A percentile compares a stretch with the other conserved stretches of the same genome.
phyloP scores from a whole-genome alignment of 768 basidiomycete species.

The Mycena galericulata region DNA sequence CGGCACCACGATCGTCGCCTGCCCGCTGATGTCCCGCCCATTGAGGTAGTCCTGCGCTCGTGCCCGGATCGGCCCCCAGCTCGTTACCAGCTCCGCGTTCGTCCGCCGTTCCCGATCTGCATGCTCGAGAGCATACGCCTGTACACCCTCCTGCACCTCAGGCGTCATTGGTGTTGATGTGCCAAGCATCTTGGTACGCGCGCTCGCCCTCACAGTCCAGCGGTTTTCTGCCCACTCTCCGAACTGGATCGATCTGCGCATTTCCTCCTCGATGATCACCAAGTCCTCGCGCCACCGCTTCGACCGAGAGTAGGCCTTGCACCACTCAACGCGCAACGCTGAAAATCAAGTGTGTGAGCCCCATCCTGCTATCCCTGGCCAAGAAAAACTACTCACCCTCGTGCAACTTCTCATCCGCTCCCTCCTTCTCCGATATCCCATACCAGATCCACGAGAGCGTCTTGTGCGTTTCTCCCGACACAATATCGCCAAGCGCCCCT shows the following conservation, averaged over 20 bases:
- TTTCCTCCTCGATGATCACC: background rate
- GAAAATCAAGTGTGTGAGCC: background rate
- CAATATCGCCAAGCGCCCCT: background rate
- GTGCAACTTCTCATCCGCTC: background rate
- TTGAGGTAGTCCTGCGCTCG: background rate
- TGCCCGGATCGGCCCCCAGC: background rate
- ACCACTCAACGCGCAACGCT: constrained; percentile 7
- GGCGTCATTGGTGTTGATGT: background rate
- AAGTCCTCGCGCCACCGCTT: background rate
- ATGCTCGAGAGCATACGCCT: background rate
- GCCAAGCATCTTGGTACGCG: background rate
- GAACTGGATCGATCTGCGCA: background rate
- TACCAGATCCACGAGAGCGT: constrained; percentile 3
- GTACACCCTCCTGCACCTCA: background rate
- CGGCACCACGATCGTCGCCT: background rate
- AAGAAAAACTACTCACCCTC: background rate
- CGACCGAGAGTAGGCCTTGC: background rate
- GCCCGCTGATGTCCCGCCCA: background rate
- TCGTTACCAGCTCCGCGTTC: background rate
- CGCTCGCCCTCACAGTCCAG: background rate
- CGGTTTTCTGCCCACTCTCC: background rate
- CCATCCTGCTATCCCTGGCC: too few relatives aligned
- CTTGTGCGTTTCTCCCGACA: background rate
- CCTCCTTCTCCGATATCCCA: background rate
- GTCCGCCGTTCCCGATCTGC: background rate